phyloP scores from a whole-genome alignment of 2,329 filamentous ascomycete genomes.

The Fusarium duplospermum region DNA sequence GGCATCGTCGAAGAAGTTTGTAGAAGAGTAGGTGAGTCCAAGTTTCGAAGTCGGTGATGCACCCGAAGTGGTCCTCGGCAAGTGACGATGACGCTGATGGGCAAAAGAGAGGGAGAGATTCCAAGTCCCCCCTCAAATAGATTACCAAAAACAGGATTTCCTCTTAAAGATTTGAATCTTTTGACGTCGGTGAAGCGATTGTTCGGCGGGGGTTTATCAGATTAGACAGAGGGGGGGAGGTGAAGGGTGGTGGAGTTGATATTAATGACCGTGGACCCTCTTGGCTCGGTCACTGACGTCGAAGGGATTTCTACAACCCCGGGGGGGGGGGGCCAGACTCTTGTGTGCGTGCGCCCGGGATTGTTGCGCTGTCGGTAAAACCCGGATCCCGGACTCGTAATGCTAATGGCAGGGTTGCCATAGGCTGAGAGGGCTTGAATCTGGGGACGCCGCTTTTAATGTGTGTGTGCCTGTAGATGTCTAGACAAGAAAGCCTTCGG shows the following conservation, averaged over 20 bases:
- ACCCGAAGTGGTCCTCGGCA: constrained; percentile 1
- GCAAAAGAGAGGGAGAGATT: constrained; percentile 9
- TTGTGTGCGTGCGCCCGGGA: neutral
- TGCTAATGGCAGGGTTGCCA: constrained; percentile 52
- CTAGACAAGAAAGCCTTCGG: constrained; percentile 21
- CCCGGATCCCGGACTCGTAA: constrained; percentile 35
- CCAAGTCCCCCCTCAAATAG: neutral
- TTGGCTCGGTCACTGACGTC: constrained; percentile 38
- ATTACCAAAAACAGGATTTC: neutral
- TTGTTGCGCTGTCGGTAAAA: constrained; percentile 37
- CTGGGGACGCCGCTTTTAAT: constrained; percentile 31
- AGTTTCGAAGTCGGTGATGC: neutral
- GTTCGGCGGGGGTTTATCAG: neutral
- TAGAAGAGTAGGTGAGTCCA: neutral
- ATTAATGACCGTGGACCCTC: constrained; percentile 3
- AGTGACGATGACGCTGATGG: constrained; percentile 4
- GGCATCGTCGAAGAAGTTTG: constrained; percentile 52
- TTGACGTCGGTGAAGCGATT: constrained; percentile 8
- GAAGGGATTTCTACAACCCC: constrained; percentile 24
- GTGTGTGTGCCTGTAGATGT: neutral
- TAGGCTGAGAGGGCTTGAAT: constrained; percentile 38
- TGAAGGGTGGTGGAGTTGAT: constrained; percentile 16
- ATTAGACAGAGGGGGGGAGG: neutral
- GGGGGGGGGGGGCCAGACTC: constrained; percentile 2
- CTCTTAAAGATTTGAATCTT: neutral